These are phyloP conservation scores for Globisporangium canariense DNA, from an alignment of 352 stramenopile species.

Conservation along the genomic window DNA sequence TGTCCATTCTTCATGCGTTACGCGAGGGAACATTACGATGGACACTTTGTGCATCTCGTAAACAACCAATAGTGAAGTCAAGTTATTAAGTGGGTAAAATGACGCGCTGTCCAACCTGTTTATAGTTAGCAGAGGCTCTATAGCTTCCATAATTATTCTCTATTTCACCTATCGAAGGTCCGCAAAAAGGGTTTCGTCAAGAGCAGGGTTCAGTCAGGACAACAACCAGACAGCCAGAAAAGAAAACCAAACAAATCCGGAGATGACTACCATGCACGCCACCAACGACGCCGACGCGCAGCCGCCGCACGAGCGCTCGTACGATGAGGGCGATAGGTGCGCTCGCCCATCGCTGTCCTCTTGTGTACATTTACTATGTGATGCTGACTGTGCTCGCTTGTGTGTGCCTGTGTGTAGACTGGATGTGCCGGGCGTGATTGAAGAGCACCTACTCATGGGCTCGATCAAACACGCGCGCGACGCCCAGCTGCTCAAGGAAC, in stretches of 20 bases:
- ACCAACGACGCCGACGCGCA: background rate
- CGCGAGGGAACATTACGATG: background rate
- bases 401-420: constrained; percentile 27
- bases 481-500: constrained; percentile 46
- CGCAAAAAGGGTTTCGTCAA: background rate
- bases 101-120: background rate
- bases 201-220: background rate
- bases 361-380: background rate
- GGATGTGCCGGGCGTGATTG: constrained; percentile 58
- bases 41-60: background rate
- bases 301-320: constrained; percentile 9
- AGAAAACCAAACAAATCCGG: background rate
- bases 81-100: background rate
- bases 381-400: background rate
- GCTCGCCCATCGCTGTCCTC: background rate
- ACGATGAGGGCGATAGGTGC: constrained; percentile 19
- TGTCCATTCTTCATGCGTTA: background rate
- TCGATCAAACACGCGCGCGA: constrained; percentile 60
- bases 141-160: background rate
- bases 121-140: background rate
- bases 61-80: background rate
- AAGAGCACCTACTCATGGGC: constrained; percentile 50
- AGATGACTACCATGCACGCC: constrained; percentile 13
- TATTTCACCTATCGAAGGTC: background rate
- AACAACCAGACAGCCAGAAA: constrained; percentile 9